phyloP scores from a whole-genome alignment of 768 basidiomycete genomes.

The Lactifluus echinatus region DNA sequence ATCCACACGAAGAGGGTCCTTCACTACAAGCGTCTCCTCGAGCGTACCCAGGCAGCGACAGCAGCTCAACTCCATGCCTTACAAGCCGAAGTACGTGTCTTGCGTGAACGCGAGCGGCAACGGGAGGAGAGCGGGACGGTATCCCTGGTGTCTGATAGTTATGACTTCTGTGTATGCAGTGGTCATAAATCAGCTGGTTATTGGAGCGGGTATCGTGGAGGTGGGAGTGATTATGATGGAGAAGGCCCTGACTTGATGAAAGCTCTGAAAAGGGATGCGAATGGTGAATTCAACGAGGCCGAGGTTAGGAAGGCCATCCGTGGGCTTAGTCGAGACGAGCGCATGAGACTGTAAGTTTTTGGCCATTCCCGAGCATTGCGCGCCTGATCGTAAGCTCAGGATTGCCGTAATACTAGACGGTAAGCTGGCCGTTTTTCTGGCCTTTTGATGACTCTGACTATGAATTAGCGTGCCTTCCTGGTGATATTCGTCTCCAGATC shows the following conservation, averaged over 20 bases:
- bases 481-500: conserved; percentile 79
- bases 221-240: conserved; percentile 37
- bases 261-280: conserved; percentile 39
- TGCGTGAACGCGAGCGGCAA: conserved; percentile 39
- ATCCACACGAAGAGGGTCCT: conserved; percentile 50
- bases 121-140: conserved; percentile 22
- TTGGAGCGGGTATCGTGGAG: conserved; percentile 61
- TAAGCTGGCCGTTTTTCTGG: conserved; percentile 23
- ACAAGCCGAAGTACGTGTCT: conserved; percentile 67
- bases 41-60: conserved; percentile 68
- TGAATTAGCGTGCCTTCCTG: conserved; percentile 61
- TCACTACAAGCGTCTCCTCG: conserved; percentile 70
- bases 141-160: conserved; percentile 19
- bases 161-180: conserved; percentile 44
- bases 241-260: conserved; percentile 42
- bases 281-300: conserved; percentile 58
- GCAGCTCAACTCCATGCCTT: conserved; percentile 80
- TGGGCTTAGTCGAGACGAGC: conserved; percentile 52
- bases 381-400: conserved; percentile 25
- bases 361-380: conserved; percentile 9
- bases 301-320: conserved; percentile 60
- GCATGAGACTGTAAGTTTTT: conserved; percentile 61
- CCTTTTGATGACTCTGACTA: conserved; percentile 10
- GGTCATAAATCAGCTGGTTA: conserved; percentile 55
- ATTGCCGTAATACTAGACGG: conserved; percentile 59